Evolutionary conservation across 2,329 filamentous ascomycete species (phyloP).

Genomic region (Ceratocystiopsis sp.): DNA sequence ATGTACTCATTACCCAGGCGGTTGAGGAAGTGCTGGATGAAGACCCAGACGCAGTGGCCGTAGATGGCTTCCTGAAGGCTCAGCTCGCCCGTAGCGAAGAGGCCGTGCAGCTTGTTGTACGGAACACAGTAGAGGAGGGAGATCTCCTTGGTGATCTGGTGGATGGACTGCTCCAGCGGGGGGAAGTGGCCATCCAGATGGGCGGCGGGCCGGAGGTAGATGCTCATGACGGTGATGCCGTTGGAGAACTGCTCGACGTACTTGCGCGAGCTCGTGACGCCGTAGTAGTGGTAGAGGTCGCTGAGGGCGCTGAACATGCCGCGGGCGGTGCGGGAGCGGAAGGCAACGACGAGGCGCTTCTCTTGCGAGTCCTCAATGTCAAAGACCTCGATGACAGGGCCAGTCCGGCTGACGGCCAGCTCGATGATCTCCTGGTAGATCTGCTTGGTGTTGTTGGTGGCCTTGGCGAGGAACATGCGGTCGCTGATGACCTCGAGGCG

Average conservation of each 20-base stretch:
- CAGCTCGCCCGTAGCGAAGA: conserved; percentile 72
- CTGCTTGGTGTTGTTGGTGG: conserved; percentile 84
- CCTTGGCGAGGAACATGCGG: conserved; percentile 86
- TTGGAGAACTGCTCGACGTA: conserved; percentile 99
- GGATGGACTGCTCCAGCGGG: conserved; percentile 82
- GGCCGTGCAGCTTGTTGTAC: conserved; percentile 83
- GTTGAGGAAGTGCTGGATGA: conserved; percentile 95
- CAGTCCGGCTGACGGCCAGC: conserved; percentile 66
- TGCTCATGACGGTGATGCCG: conserved; percentile 89
- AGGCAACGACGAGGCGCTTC: conserved; percentile 87
- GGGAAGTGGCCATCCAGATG: conserved; percentile 40
- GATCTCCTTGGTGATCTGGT: conserved; percentile 98
- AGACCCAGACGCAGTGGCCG: conserved; percentile 93
- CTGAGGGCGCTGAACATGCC: conserved; percentile 91
- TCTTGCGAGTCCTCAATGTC: conserved; percentile 83
- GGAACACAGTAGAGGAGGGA: conserved; percentile 95
- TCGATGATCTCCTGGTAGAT: conserved; percentile 92
- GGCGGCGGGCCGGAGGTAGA: conserved; percentile 67
- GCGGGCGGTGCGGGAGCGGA: conserved; percentile 79
- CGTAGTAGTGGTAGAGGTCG: conserved; percentile 97
- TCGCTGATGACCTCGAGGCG: conserved; percentile 84
- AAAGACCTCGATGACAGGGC: conserved; percentile 94
- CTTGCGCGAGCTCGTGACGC: conserved; percentile 87
- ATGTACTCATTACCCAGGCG: conserved; percentile 83
- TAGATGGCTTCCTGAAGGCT: conserved; percentile 96